Base-by-base conservation (phyloP, 2,329 filamentous ascomycete species). In the Fusarium veterinarium region DNA sequence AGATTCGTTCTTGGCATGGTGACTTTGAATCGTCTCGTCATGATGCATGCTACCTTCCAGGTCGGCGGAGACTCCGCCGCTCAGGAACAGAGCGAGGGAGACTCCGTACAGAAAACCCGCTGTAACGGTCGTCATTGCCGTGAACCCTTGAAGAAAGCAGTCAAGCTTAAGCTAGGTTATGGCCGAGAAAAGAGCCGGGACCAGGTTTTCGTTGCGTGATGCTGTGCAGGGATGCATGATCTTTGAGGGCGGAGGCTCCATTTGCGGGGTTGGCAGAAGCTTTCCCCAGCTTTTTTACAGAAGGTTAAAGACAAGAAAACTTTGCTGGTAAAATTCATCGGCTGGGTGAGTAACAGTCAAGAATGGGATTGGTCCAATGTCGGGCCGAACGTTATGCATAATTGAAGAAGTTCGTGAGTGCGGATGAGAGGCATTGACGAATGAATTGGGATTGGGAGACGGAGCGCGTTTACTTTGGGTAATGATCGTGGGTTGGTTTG, bases 181-280 rank as follows among this genome's bases (percentile, higher is more conserved):
- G 63, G 42, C 69, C 69, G 69, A 72, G 69, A 72, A 72, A 72
- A 72, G 64, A 72, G 69, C 69, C 69, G 69, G 68, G 20, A 38
- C 40, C 56, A 64, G 56, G 68, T 68, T 52, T 42, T 61, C 42
- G 46, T 58, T 46, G 37, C 37, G 28, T 62, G 67, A 71, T 62
- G 61, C 37, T 41, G 49, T 67, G 38, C 44, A 52, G 31, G 67
- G 67, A 46, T 72, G 53, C 38, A 46, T 55, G 30, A 40, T 13
- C 35, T 56, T 23, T 11, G 23, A 51, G 14, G 33, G 53, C 40
- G 56, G 56, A 71, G 56, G 52, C 25, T 62, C 70, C 48, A 38
- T 42, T 61, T 72, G 69, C 67, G 67, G 67, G 67, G 69, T 67
- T 59, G 14, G 25, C 28, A 28, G 28, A 28, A 28, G 28, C 28